phyloP scores from a whole-genome alignment of 805 yeast genomes.

The Candida caryicola region DNA sequence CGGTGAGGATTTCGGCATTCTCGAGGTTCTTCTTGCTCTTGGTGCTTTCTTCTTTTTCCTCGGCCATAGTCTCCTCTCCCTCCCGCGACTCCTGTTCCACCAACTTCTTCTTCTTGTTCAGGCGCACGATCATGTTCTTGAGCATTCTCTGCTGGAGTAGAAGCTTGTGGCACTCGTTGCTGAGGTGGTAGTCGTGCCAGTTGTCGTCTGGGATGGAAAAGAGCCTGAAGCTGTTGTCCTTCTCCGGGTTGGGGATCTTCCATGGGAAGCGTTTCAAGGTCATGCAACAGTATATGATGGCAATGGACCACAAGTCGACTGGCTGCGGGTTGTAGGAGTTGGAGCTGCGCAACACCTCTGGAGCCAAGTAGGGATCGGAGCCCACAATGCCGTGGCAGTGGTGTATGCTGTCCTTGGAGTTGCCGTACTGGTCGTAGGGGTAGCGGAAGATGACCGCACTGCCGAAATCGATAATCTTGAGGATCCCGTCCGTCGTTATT shows the following conservation, averaged over 20 bases:
- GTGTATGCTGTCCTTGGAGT: conserved; percentile 23
- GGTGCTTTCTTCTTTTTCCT: background rate
- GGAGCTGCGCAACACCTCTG: conserved; percentile 61
- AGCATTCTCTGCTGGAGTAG: conserved; percentile 57
- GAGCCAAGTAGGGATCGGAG: conserved; percentile 83
- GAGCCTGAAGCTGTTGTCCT: conserved; percentile 66
- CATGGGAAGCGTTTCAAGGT: conserved; percentile 82
- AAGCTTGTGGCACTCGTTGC: conserved; percentile 70
- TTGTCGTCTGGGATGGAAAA: conserved; percentile 67
- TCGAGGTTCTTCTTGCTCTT: conserved; percentile 20
- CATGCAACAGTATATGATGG: conserved; percentile 85
- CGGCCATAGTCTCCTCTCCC: conserved; percentile 5
- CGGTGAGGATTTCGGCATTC: conserved; percentile 28
- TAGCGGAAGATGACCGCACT: conserved; percentile 79
- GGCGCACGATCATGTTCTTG: conserved; percentile 44
- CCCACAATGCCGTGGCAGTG: conserved; percentile 71
- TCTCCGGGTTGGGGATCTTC: conserved; percentile 65
- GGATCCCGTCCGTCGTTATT: conserved; percentile 66
- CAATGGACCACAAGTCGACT: conserved; percentile 83
- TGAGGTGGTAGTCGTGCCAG: conserved; percentile 70
- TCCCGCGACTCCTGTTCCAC: conserved; percentile 9
- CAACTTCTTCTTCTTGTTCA: conserved; percentile 40
- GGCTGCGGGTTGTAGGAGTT: conserved; percentile 68
- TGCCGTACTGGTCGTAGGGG: conserved; percentile 50
- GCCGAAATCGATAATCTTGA: conserved; percentile 80